These are phyloP conservation scores for Bisporella sp. DNA, from an alignment of 2,329 filamentous ascomycete genomes.

Conservation along the genomic window DNA sequence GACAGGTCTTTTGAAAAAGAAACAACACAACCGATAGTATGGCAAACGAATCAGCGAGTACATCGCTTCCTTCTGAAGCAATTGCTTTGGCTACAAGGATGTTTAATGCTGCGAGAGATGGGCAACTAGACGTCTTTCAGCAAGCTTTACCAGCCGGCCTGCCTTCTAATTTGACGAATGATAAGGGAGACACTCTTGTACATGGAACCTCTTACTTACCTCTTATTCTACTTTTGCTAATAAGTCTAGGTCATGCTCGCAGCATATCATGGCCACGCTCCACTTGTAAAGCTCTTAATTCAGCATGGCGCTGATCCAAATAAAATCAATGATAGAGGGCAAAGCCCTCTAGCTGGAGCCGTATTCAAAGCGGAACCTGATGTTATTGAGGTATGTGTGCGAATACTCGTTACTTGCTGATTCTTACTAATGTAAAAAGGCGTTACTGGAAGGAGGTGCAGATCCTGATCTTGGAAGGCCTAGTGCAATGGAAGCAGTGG, in stretches of 20 bases:
- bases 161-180: conserved; percentile 64
- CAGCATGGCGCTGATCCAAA: conserved; percentile 60
- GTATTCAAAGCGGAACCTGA: conserved; percentile 65
- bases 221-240: neutral
- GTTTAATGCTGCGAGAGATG: conserved; percentile 59
- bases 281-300: conserved; percentile 53
- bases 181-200: conserved; percentile 66
- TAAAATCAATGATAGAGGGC: conserved; percentile 58
- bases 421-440: conserved; percentile 15
- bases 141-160: conserved; percentile 59
- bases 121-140: conserved; percentile 49
- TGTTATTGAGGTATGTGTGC: conserved; percentile 46
- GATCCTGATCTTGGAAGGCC: conserved; percentile 47
- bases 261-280: conserved; percentile 59
- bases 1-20: too few species aligned
- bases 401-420: neutral
- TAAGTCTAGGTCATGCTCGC: conserved; percentile 61
- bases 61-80: conserved; percentile 50
- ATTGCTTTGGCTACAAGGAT: conserved; percentile 59
- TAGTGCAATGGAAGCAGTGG: conserved; percentile 40
- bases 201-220: neutral
- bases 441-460: conserved; percentile 43
- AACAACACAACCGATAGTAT: too few species aligned
- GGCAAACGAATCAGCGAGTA: neutral
- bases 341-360: conserved; percentile 63